Conservation (phyloP, 164 flowering plant species). For the Umbellularia californica region DNA sequence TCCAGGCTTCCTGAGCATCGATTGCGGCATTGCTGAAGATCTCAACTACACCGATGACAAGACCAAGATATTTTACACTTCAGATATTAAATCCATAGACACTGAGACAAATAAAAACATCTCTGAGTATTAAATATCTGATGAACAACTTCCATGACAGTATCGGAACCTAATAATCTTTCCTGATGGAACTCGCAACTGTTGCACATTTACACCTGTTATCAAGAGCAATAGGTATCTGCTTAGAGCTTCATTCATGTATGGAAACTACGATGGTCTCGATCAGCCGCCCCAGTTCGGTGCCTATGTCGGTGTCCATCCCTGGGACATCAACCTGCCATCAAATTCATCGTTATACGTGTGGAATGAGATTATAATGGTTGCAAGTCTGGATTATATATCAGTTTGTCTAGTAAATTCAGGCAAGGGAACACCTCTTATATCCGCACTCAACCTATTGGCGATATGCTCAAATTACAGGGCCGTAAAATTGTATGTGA, state of each 20-base stretch:
- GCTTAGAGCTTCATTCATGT: constrained; percentile 11
- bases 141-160: neutral
- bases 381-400: constrained; percentile 11
- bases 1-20: constrained; percentile 11
- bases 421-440: constrained; percentile 36
- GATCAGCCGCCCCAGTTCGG: constrained; percentile 30
- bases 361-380: constrained; percentile 25
- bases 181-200: constrained; percentile 2
- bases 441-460: constrained; percentile 36
- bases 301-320: constrained; percentile 30
- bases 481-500: no score
- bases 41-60: constrained; percentile 3
- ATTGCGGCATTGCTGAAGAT: constrained; percentile 3
- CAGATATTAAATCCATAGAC: constrained; percentile 5
- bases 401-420: constrained; percentile 37
- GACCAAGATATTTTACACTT: neutral
- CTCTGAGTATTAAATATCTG: no score
- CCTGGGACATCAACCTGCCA: constrained; percentile 21
- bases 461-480: no score
- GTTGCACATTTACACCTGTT: constrained; percentile 1
- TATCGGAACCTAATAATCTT: neutral
- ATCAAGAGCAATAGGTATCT: neutral
- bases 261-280: constrained; percentile 21
- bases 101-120: no score
- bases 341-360: neutral